Evolutionary conservation across 257 asterid species (phyloP), one percentile per base, ranked within the genome.

Genomic region (Nicotiana attenuata): DNA sequence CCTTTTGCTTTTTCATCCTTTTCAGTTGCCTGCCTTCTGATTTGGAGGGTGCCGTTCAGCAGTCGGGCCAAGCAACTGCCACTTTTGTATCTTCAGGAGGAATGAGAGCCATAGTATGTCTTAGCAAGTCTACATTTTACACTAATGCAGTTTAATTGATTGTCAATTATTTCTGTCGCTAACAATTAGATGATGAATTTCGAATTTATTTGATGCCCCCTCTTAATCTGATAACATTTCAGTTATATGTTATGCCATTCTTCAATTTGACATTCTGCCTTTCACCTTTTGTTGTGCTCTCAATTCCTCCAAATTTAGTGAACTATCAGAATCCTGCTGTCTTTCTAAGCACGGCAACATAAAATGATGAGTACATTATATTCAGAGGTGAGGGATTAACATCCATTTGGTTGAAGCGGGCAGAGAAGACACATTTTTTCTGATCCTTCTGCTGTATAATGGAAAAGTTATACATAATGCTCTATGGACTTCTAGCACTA

Each of bases 1-100:
- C 80, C 45, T 24, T 24, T 50, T 75, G 24, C 85, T 35, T 31
- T 10, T 75, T 65, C 76, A 64, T 88, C 83, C 89, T 87, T 86
- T 41, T 57, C 93, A 96, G 99, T 86, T 93, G 97, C 86, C 85
- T 96, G 88, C 98, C 99, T 80, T 89, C 93, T 86, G 97, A 92
- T 86, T 88, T 96, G 96, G 98, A 88, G 89, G 99, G 97, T 82
- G 99, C 99, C 33, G 96, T 96, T 82, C 89, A 84, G 73, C 99
- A 96, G 86, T 92, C 99, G 3, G 95, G 97, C 86, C 90, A 86
- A 90, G 97, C 99, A 81, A 85, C 88, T 84, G 97, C 97, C 1
- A 88, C 89, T 83, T 96, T 94, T 88, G 92, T 94, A 76, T 90
- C 97, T 60, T 86, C 96, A 0, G 99, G 99, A 80, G 98, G 98